phyloP scores from a whole-genome alignment of 345 rosid species.

The Arabidopsis thaliana region DNA sequence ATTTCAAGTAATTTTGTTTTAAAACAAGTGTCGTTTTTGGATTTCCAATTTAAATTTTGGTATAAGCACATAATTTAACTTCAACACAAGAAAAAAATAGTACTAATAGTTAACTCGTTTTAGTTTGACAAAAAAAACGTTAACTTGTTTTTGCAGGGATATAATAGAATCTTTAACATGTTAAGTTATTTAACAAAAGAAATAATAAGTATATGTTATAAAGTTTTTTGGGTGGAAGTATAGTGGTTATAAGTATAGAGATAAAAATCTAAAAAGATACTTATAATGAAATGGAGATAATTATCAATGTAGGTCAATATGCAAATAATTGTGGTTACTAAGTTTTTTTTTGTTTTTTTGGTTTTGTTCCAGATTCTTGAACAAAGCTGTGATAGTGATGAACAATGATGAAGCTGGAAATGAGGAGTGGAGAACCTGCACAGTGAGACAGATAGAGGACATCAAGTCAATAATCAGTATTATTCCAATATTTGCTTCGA shows the following conservation, averaged over 20 bases:
- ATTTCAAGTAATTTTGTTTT: no score
- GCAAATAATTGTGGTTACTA: neutral
- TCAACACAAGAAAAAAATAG: neutral
- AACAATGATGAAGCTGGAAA: constrained; percentile 44
- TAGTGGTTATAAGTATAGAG: no score
- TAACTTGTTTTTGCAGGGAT: neutral
- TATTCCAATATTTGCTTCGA: constrained; percentile 52
- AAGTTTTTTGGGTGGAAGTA: no score
- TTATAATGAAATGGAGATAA: neutral
- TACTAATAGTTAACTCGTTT: no score
- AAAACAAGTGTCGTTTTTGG: neutral
- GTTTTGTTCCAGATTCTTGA: constrained; percentile 45
- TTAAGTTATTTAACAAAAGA: no score
- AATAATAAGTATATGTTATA: no score
- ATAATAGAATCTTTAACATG: neutral
- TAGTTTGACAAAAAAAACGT: no score
- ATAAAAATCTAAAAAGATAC: no score
- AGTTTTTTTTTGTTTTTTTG: neutral
- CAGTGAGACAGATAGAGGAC: constrained; percentile 54
- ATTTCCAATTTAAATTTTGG: neutral
- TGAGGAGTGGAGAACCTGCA: constrained; percentile 48
- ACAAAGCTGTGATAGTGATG: constrained; percentile 51
- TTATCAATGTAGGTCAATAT: no score
- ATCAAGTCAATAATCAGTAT: constrained; percentile 51
- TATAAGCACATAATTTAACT: neutral